phyloP scores from a whole-genome alignment of 2,329 filamentous ascomycete genomes.

The Cladosporium sp. region DNA sequence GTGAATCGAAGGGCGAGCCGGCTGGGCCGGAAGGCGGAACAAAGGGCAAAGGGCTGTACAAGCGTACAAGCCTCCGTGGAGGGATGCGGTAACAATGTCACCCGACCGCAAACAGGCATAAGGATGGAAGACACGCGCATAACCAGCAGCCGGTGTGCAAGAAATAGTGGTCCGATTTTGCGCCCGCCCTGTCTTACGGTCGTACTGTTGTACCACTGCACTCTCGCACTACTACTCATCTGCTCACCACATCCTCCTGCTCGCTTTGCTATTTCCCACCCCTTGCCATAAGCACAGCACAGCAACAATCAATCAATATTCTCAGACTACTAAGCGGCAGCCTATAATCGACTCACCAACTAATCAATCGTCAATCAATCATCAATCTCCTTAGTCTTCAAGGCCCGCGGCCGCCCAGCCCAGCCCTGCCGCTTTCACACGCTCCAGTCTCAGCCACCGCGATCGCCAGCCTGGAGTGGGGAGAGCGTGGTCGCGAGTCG shows the following conservation, averaged over 20 bases:
- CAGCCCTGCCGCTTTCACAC: background rate
- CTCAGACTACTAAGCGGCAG: background rate
- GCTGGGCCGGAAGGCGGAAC: slow-evolving; percentile 3
- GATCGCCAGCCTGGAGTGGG: slow-evolving; percentile 11
- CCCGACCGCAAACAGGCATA: slow-evolving; percentile 8
- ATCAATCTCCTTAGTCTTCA: background rate
- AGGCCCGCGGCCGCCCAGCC: background rate
- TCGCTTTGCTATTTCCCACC: background rate
- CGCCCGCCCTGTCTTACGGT: background rate
- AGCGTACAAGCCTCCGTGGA: background rate
- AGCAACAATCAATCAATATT: background rate
- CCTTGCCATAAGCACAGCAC: background rate
- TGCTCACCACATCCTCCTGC: background rate
- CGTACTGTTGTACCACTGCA: background rate
- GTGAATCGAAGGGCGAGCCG: background rate
- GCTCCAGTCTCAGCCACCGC: slow-evolving; percentile 8
- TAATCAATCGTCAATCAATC: background rate
- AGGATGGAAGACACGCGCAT: background rate
- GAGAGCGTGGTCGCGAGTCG: slow-evolving; percentile 3
- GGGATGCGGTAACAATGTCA: background rate
- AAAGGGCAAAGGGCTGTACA: background rate
- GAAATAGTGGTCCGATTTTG: slow-evolving; percentile 6
- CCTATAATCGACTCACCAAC: background rate
- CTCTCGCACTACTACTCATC: background rate
- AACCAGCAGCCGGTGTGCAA: background rate